Base-by-base conservation (phyloP, 2,329 filamentous ascomycete genomes). In the Tolypocladium inflatum region DNA sequence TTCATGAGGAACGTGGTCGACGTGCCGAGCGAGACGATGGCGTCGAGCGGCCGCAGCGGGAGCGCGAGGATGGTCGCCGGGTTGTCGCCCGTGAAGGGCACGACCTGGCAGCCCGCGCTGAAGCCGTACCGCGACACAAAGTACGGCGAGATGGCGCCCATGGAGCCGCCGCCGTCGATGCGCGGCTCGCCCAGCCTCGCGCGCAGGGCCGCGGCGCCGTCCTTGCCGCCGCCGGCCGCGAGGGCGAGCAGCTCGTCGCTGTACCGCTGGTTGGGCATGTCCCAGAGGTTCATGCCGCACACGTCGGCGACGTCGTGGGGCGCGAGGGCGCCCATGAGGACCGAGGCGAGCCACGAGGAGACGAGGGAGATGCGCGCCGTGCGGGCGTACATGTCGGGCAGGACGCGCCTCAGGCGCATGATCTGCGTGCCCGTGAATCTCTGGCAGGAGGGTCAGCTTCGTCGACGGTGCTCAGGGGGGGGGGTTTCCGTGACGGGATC, bases 381-480 rank as follows among this genome's bases (percentile, higher is more conserved):
- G 37, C 84, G 82, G 61, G 82, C 80, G 73, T 97, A 97, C 64
- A 91, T 87, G 5, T 89, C 82, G 1, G 93, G 90, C 63, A 92
- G 83, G 63, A 89, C 89, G 58, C 85, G 82, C 64, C 88, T 87
- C 71, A 97, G 91, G 15, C 92, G 85, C 73, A 97, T 83, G 66
- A 99, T 97, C 73, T 99, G 94, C 3, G 91, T 89, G n/a, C 94
- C 94, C 33, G 93, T 97, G 77, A 99, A 99, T 61, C 94, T 88
- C 89, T 92, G 57, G 41, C 21, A 51, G 15, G 23, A 4, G 17
- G n/a, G 13, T 57, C 9, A 62, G 35, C 13, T 2, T 13, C 17
- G 2, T 7, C 38, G 15, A 39, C 6, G 11, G 21, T 48, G 26
- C 9, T 19, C 2, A 38, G n/a, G 39, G 51, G n/a, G 26, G 9